A percentile compares a stretch with the other conserved stretches of the same genome.
phyloP scores from a whole-genome alignment of 1,284 basidiomycete species.

The Apiotrichum laibachii region DNA sequence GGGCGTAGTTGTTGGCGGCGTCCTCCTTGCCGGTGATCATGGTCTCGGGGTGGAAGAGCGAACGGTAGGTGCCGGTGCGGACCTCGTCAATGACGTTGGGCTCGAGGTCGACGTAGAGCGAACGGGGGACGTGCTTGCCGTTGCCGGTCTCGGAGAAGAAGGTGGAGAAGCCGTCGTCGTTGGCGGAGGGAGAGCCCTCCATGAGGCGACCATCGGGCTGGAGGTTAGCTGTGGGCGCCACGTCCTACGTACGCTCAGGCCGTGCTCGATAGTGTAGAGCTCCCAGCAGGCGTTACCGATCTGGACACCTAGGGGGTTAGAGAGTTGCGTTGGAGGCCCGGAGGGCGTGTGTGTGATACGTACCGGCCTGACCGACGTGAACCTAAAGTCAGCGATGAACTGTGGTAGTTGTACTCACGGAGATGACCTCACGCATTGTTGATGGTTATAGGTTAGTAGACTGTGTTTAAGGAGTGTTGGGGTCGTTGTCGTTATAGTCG shows the following conservation, averaged over 20 bases:
- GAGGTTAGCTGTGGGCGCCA: constrained; percentile 7
- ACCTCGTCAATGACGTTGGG: constrained; percentile 96
- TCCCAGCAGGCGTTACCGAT: constrained; percentile 98
- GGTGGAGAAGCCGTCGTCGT: constrained; percentile 92
- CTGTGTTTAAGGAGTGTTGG: not conserved
- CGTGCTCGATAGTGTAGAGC: constrained; percentile 97
- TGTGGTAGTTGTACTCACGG: constrained; percentile 31
- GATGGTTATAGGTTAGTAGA: not conserved
- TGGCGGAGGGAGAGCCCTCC: constrained; percentile 67
- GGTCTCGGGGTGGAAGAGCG: constrained; percentile 98
- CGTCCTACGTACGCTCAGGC: constrained; percentile 71
- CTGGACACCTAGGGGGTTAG: constrained; percentile 48
- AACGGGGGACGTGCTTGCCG: constrained; percentile 96
- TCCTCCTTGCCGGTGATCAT: constrained; percentile 99
- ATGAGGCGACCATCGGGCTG: constrained; percentile 88
- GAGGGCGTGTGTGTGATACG: constrained; percentile 14
- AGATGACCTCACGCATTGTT: constrained; percentile 49
- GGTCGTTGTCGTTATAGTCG: no score
- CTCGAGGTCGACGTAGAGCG: constrained; percentile 95
- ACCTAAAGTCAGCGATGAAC: constrained; percentile 27
- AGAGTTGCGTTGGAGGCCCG: no score
- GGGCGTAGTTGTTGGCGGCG: constrained; percentile 98
- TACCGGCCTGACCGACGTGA: constrained; percentile 53
- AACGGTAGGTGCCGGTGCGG: constrained; percentile 87
- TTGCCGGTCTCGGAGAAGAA: constrained; percentile 63